Conservation (phyloP, 768 basidiomycete genomes). For the Leccinum pellstonianum region DNA sequence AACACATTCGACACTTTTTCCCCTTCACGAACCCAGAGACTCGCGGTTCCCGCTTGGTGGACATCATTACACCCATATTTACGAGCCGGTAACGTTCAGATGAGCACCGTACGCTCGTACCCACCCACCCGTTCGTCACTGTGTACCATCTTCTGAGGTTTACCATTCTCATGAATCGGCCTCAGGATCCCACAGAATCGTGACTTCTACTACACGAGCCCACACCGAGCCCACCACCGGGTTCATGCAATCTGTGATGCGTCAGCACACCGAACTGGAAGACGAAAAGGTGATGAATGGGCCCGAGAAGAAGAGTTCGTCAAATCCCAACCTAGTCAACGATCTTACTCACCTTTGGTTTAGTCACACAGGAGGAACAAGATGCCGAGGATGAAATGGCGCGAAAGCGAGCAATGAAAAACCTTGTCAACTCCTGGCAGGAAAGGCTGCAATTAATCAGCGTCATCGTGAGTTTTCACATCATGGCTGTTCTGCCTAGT, state of each 20-base stretch:
- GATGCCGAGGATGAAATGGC: slow-evolving; percentile 47
- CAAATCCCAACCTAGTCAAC: background rate
- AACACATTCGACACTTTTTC: background rate
- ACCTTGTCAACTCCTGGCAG: slow-evolving; percentile 60
- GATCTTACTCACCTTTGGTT: background rate
- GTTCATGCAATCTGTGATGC: slow-evolving; percentile 26
- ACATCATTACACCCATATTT: background rate
- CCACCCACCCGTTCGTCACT: slow-evolving; percentile 9
- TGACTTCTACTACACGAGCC: slow-evolving; percentile 13
- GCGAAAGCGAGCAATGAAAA: slow-evolving; percentile 44
- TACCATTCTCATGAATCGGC: background rate
- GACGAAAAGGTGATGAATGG: slow-evolving; percentile 14
- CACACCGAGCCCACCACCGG: slow-evolving; percentile 20
- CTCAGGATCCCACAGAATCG: slow-evolving; percentile 14
- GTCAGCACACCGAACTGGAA: slow-evolving; percentile 2
- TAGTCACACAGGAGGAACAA: slow-evolving; percentile 51
- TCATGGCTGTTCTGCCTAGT: background rate
- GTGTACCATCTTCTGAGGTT: background rate
- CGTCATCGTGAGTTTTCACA: slow-evolving; percentile 46
- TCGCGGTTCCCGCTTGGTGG: slow-evolving; percentile 3
- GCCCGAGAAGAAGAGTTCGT: slow-evolving; percentile 24
- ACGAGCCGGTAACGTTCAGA: slow-evolving; percentile 3
- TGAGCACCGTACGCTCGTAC: slow-evolving; percentile 13
- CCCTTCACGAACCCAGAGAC: slow-evolving; percentile 6
- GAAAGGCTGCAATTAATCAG: slow-evolving; percentile 60